Evolutionary conservation across 768 basidiomycete genomes (phyloP).

Genomic region (Boletus tylopilopsis): DNA sequence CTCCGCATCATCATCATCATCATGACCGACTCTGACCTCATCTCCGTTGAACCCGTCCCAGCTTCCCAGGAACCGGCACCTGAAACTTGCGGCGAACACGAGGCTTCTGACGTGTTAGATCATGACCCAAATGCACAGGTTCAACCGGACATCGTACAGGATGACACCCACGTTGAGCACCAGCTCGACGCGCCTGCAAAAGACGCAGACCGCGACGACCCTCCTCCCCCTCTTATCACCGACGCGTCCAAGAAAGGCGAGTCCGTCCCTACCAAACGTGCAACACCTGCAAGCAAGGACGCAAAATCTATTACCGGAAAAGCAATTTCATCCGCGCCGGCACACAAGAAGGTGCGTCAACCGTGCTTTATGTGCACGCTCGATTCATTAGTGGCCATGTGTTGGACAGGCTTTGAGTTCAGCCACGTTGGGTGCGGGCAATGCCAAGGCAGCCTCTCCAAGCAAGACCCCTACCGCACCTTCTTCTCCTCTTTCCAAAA

Average conservation of each 20-base stretch:
- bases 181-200: constrained; percentile 15
- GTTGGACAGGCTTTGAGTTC: constrained; percentile 54
- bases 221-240: constrained; percentile 12
- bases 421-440: constrained; percentile 61
- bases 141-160: constrained; percentile 12
- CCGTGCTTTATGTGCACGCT: constrained; percentile 15
- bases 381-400: constrained; percentile 27
- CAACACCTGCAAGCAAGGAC: constrained; percentile 24
- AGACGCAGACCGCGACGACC: constrained; percentile 15
- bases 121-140: constrained; percentile 22
- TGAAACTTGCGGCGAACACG: constrained; percentile 36
- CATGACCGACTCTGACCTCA: constrained; percentile 37
- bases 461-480: constrained; percentile 39
- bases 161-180: constrained; percentile 11
- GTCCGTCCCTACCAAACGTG: constrained; percentile 20
- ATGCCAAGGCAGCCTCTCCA: constrained; percentile 41
- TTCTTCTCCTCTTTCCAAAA: constrained; percentile 31
- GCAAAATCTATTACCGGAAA: constrained; percentile 45
- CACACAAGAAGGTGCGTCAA: constrained; percentile 64
- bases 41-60: constrained; percentile 20
- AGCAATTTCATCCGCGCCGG: constrained; percentile 47
- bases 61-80: constrained; percentile 18
- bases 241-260: constrained; percentile 27
- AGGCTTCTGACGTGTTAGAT: constrained; percentile 35
- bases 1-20: neutral